Base-by-base conservation (phyloP, 306 rosid genomes). In the Trifolium repens region DNA sequence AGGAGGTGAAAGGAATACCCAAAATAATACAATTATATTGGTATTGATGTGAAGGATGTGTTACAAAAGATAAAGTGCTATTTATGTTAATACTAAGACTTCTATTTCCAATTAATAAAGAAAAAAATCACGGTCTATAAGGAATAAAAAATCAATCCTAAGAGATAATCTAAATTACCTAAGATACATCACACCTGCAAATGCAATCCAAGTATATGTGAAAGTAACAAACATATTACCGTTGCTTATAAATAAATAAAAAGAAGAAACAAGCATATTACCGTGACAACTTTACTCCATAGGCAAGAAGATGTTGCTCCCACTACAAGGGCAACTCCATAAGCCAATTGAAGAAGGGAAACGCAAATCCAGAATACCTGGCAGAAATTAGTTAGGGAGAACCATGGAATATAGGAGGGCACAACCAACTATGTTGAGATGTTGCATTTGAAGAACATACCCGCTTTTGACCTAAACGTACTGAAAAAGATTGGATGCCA, bases 341-440 rank as follows among this genome's bases (percentile, higher is more conserved):
- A 94, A 70, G 97, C 97, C 76, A 90, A 78, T 89, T 90, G 89
- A 82, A 94, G 97, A 74, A 94, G 93, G 10, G 80, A 72, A 71
- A 94, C 93, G 73, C 99, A 94, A 78, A 76, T 88, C 97, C 99
- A 94, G 78, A 94, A 94, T 39, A 92, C 97, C 96, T 94, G 88
- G 39, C 70, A 83, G 82, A 81, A 17, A 67, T 49, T 47, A 73
- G 70, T 77, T 71, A 88, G 78, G 24, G 42, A 75, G 44, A 26
- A 50, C 11, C 17, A 75, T 46, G 69, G 40, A 14, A 78, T 22
- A 17, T 7, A 79, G 1, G 15, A 64, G 13, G 58, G 19, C 64
- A 66, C 43, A 67, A n/a, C 19, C 72, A 80, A 73, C 57, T 53
- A 42, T 54, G 39, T n/a, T 44, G 5, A 78, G 42, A 62, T 77